phyloP scores from a whole-genome alignment of 768 basidiomycete species.

The Lactarius hatsudake region DNA sequence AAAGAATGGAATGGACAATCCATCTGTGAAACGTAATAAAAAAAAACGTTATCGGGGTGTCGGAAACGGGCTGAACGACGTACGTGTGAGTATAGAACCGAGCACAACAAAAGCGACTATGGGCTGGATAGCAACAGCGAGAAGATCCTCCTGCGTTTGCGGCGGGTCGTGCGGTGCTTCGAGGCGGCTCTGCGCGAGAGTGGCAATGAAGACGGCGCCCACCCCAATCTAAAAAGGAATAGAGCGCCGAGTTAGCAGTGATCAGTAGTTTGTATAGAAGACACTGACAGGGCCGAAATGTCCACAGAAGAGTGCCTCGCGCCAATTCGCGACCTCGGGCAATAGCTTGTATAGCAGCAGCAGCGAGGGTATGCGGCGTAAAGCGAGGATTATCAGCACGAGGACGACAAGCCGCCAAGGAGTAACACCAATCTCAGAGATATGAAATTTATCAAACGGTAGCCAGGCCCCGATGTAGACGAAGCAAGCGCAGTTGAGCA shows the following conservation, averaged over 20 bases:
- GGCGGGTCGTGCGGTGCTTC: constrained; percentile 60
- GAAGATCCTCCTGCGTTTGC: constrained; percentile 61
- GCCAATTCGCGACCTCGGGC: constrained; percentile 82
- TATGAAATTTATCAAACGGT: constrained; percentile 58
- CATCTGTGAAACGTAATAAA: constrained; percentile 34
- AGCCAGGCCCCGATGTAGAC: constrained; percentile 88
- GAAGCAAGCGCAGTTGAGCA: constrained; percentile 79
- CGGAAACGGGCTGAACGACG: constrained; percentile 31
- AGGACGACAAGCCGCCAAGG: constrained; percentile 73
- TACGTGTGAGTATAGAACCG: constrained; percentile 80
- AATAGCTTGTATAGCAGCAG: constrained; percentile 77
- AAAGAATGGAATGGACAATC: constrained; percentile 53
- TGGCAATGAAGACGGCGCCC: constrained; percentile 84
- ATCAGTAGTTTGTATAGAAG: constrained; percentile 4
- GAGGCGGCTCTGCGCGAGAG: constrained; percentile 62
- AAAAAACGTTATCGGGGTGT: not conserved
- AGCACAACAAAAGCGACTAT: constrained; percentile 88
- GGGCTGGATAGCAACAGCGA: constrained; percentile 73
- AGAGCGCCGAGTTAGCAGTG: not conserved
- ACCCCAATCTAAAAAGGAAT: constrained; percentile 77
- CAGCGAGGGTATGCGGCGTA: constrained; percentile 81
- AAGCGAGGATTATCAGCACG: constrained; percentile 60
- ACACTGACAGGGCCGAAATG: constrained; percentile 66
- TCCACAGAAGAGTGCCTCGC: constrained; percentile 86
- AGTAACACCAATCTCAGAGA: constrained; percentile 54